phyloP scores from a whole-genome alignment of 2,329 filamentous ascomycete genomes.

The Massarina eburnea region DNA sequence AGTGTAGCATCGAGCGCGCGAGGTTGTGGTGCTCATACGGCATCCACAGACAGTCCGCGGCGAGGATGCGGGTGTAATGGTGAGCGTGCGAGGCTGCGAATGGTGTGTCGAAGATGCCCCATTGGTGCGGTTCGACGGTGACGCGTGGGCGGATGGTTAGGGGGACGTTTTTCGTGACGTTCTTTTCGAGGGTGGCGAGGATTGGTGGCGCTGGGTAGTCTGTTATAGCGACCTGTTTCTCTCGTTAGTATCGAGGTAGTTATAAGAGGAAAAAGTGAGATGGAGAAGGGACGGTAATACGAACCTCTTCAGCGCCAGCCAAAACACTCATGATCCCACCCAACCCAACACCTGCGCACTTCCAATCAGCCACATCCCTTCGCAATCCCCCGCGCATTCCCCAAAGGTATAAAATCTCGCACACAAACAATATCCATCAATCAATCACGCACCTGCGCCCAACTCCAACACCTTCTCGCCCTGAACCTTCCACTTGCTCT shows the following conservation, averaged over 20 bases:
- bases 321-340: constrained; percentile 50
- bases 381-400: neutral
- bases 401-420: constrained; percentile 8
- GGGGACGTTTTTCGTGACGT: constrained; percentile 58
- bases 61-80: constrained; percentile 64
- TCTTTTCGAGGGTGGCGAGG: constrained; percentile 59
- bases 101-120: constrained; percentile 57
- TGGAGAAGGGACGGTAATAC: constrained; percentile 19
- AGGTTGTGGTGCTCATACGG: constrained; percentile 70
- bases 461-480: constrained; percentile 63
- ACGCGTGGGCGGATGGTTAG: constrained; percentile 40
- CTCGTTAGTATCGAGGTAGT: neutral
- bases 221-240: constrained; percentile 57
- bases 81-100: constrained; percentile 44
- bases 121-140: constrained; percentile 62
- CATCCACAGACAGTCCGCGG: constrained; percentile 77
- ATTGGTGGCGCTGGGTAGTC: constrained; percentile 68
- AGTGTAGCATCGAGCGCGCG: constrained; percentile 62
- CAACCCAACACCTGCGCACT: constrained; percentile 48
- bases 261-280: neutral
- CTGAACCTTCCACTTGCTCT: constrained; percentile 49
- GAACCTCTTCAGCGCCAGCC: constrained; percentile 48
- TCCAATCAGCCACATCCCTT: constrained; percentile 33
- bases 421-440: too few species aligned
- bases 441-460: constrained; percentile 61